Percentiles rank a stretch among this genome's conserved stretches.
These are phyloP conservation scores for Aphanoascus verrucosus DNA, from an alignment of 2,329 filamentous ascomycete species.

Conservation along the genomic window DNA sequence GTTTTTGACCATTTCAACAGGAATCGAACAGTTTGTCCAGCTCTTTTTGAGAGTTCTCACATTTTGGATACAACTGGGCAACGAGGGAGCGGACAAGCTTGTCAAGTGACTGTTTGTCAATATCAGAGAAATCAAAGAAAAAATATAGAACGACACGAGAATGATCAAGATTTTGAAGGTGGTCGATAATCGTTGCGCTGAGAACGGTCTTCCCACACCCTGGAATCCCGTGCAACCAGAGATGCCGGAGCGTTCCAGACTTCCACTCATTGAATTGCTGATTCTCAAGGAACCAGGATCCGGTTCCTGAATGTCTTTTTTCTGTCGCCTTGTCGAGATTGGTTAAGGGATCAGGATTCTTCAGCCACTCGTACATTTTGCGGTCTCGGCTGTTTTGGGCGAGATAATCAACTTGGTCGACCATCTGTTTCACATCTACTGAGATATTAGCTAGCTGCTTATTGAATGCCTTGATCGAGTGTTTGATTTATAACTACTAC, in stretches of 20 bases:
- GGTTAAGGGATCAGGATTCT: conserved; percentile 7
- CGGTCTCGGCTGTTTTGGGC: too few relatives aligned
- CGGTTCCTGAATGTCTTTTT: conserved; percentile 11
- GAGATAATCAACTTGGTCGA: too few relatives aligned
- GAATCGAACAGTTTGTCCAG: not conserved
- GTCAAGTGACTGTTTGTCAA: conserved; percentile 11
- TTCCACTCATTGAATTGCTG: conserved; percentile 12
- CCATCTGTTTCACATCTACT: too few relatives aligned
- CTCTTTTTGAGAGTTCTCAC: conserved; percentile 7
- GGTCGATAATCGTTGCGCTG: conserved; percentile 12
- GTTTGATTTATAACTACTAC: too few relatives aligned
- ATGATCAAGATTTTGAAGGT: not conserved
- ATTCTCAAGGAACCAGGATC: conserved; percentile 11
- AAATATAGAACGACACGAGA: conserved; percentile 13
- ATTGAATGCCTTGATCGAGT: not conserved
- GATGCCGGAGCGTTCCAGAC: conserved; percentile 1
- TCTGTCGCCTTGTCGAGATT: conserved; percentile 12
- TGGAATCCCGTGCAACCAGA: conserved; percentile 13
- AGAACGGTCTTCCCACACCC: conserved; percentile 16
- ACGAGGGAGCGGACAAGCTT: conserved; percentile 13
- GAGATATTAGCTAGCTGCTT: too few relatives aligned
- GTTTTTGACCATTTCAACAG: too few relatives aligned
- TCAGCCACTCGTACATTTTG: too few relatives aligned
- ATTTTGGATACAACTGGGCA: conserved; percentile 4
- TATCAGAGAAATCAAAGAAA: conserved; percentile 17